phyloP scores from a whole-genome alignment of 148 eudicot species.

The Tetragonia tetragonoides region DNA sequence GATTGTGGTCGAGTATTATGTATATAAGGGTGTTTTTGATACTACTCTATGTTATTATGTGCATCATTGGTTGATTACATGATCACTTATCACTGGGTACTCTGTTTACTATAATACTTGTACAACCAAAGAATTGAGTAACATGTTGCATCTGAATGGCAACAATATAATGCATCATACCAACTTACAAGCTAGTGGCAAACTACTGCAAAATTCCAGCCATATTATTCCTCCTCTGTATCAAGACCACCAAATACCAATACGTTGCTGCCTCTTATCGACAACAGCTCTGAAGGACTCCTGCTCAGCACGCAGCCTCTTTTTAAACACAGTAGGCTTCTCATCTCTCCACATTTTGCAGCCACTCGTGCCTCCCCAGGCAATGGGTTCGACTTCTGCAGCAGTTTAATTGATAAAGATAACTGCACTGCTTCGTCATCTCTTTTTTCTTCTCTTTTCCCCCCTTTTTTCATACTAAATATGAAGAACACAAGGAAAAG shows the following conservation, averaged over 20 bases:
- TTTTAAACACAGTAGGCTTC: conserved; percentile 57
- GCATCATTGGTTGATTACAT: too few species aligned
- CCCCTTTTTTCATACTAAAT: too few species aligned
- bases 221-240: conserved; percentile 48
- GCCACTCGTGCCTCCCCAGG: conserved; percentile 38
- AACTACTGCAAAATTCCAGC: not conserved
- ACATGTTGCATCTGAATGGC: not conserved
- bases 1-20: too few species aligned
- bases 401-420: not conserved
- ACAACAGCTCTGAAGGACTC: conserved; percentile 85
- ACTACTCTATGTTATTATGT: too few species aligned
- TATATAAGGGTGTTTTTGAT: too few species aligned
- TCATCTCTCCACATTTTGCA: conserved; percentile 32
- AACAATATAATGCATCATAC: not conserved
- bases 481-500: too few species aligned
- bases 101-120: too few species aligned
- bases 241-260: conserved; percentile 38
- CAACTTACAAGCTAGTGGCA: not conserved
- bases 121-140: not conserved
- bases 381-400: conserved; percentile 90
- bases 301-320: conserved; percentile 74
- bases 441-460: not conserved
- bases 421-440: not conserved
- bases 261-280: conserved; percentile 75
- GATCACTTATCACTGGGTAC: too few species aligned